These are phyloP conservation scores for Penicillium atrosanguineum DNA, from an alignment of 495 filamentous ascomycete genomes.

Conservation along the genomic window DNA sequence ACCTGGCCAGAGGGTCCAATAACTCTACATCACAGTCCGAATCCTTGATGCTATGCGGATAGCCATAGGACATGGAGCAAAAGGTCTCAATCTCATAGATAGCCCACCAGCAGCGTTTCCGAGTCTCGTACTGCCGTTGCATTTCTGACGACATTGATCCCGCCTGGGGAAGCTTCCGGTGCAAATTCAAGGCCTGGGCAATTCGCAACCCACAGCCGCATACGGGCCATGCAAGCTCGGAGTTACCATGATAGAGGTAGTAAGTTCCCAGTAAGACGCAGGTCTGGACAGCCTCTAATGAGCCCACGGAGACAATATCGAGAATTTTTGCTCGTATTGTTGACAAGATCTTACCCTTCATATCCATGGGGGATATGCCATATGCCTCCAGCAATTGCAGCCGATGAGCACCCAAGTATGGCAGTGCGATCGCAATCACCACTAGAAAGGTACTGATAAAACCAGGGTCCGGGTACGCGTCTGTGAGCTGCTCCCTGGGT, in stretches of 20 bases:
- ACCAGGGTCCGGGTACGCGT: slow-evolving; percentile 5
- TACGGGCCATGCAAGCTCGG: slow-evolving; percentile 35
- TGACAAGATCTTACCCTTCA: slow-evolving; percentile 25
- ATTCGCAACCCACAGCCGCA: slow-evolving; percentile 36
- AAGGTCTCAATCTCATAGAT: slow-evolving; percentile 43
- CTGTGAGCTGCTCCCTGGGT: not conserved
- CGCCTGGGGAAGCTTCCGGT: slow-evolving; percentile 18
- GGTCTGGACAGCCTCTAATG: slow-evolving; percentile 32
- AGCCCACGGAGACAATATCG: slow-evolving; percentile 24
- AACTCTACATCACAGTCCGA: slow-evolving; percentile 35
- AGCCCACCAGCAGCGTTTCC: slow-evolving; percentile 43
- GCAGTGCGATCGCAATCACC: slow-evolving; percentile 29
- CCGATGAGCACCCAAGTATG: slow-evolving; percentile 22
- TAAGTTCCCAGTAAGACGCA: slow-evolving; percentile 37
- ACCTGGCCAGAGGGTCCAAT: slow-evolving; percentile 24
- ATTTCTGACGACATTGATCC: not conserved
- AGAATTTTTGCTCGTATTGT: slow-evolving; percentile 14
- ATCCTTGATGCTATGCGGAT: slow-evolving; percentile 33
- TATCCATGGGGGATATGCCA: slow-evolving; percentile 6
- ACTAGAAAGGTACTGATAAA: slow-evolving; percentile 29
- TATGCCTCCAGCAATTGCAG: slow-evolving; percentile 4
- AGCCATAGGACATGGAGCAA: slow-evolving; percentile 37
- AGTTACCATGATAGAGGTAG: slow-evolving; percentile 36
- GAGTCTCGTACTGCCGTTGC: slow-evolving; percentile 21
- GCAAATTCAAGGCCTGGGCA: slow-evolving; percentile 35